Evolutionary conservation across 176 grass and related monocot genomes (phyloP), one percentile per base, ranked within the genome.

Genomic region (Carex cristatella): DNA sequence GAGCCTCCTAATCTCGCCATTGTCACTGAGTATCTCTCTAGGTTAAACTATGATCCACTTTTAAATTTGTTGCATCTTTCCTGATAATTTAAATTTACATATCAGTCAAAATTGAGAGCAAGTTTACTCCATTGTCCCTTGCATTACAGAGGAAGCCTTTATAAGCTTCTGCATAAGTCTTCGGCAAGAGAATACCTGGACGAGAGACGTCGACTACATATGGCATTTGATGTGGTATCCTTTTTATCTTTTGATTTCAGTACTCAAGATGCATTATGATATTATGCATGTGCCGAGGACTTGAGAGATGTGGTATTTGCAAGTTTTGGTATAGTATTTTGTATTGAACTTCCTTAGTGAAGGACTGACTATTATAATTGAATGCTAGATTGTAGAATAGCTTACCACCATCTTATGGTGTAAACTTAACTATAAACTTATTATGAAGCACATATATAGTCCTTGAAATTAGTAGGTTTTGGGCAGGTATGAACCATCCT

Each of bases 191-290:
- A 98, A 85, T 85, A 88, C 93, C 80, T 95, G 79, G 95, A 98
- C 69, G 95, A 98, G 88, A 93, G 95, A 38, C 95, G 95, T 48
- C 89, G 95, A 68, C 89, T 98, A 81, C 94, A 91, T 70, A 98
- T 94, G 95, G 95, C 95, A 85, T 93, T 94, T 30, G 95, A 98
- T 58, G 95, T 98, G 95, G 95, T 98, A 93, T 85, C 12, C 54
- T 88, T 75, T 51, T 79, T 40, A 3, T 79, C 69, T 53, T 46
- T 71, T 51, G 15, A 19, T 83, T 55, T 58, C 19, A 18, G 30
- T 57, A 86, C 8, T 62, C 85, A 9, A 51, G 23, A 83, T 83
- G 55, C 16, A 67, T 18, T 53, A 54, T 83, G 13, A 31, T 49
- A 69, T 68, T 16, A 16, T 51, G n/a, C 3, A 30, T 9, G 4